Evolutionary conservation across 345 rosid species (phyloP), one percentile per base, ranked within the genome.

Genomic region (Sapria himalayana): DNA sequence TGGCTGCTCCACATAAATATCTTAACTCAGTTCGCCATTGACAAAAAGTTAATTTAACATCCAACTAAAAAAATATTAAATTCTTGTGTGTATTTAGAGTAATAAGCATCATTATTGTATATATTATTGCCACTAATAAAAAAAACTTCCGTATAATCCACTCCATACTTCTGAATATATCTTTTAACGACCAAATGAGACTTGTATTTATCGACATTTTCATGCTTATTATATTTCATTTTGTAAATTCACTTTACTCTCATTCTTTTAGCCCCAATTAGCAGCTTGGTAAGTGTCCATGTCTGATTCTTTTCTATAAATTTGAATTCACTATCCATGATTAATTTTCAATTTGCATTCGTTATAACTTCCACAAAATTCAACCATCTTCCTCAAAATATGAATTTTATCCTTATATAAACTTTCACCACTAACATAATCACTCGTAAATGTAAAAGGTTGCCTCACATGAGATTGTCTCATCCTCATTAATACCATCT

Each of bases 241-340:
- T 38, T 38, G 42, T 38, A 38, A 7, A 38, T 27, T 25, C 27
- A 39, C 5, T 39, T 39, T n/a, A 39, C 25, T 14, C 43, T 19
- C 19, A 39, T 39, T 0, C 9, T 15, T 4, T 39, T 12, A 15
- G 19, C 22, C 1, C 10, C 27, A 13, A 10, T 14, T 1, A 3
- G 9, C 7, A 22, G 29, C n/a, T 4, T 12, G 24, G 44, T 22
- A n/a, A 21, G 29, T 20, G 22, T 31, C 0, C 29, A 40, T 20
- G 31, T 22, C 5, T 10, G 5, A 13, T 21, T 21, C 16, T 40
- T 9, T 3, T 21, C 13, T 1, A n/a, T 37, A 9, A 7, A 37
- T 9, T 18, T 0, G 21, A 17, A 3, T n/a, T n/a, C n/a, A n/a
- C n/a, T n/a, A n/a, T n/a, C n/a, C n/a, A n/a, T n/a, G n/a, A n/a